These are phyloP conservation scores for Nakazawaea pomicola DNA, from an alignment of 805 yeast species.

Conservation along the genomic window DNA sequence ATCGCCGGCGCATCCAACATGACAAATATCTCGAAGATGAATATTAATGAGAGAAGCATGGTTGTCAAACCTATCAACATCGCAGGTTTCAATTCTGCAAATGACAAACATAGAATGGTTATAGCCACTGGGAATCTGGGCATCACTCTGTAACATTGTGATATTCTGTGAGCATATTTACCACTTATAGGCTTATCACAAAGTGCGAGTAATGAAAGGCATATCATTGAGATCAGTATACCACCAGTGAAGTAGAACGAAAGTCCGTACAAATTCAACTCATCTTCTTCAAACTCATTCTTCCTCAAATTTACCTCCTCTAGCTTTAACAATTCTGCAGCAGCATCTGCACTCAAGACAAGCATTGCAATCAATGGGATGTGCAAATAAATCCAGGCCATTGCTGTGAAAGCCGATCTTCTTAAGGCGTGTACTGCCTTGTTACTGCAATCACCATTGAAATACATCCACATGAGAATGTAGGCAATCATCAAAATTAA, in stretches of 20 bases:
- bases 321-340: constrained; percentile 38
- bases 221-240: constrained; percentile 36
- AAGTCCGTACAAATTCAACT: constrained; percentile 32
- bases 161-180: constrained; percentile 27
- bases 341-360: constrained; percentile 56
- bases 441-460: constrained; percentile 44
- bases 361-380: constrained; percentile 46
- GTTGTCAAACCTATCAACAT: constrained; percentile 39
- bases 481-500: constrained; percentile 44
- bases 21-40: constrained; percentile 30
- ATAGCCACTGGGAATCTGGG: constrained; percentile 37
- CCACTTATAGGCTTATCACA: constrained; percentile 37
- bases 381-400: constrained; percentile 41
- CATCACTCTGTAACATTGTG: constrained; percentile 33
- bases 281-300: constrained; percentile 26
- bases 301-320: constrained; percentile 18
- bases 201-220: constrained; percentile 35
- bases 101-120: constrained; percentile 35
- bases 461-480: constrained; percentile 46
- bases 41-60: constrained; percentile 27
- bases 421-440: constrained; percentile 52
- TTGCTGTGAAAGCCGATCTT: constrained; percentile 40
- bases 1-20: too few relatives aligned
- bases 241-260: constrained; percentile 52
- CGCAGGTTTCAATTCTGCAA: constrained; percentile 36